A percentile compares a stretch with the other conserved stretches of the same genome.
Conservation (phyloP, 1,139 yeast species). For the Hansenula sp. region DNA sequence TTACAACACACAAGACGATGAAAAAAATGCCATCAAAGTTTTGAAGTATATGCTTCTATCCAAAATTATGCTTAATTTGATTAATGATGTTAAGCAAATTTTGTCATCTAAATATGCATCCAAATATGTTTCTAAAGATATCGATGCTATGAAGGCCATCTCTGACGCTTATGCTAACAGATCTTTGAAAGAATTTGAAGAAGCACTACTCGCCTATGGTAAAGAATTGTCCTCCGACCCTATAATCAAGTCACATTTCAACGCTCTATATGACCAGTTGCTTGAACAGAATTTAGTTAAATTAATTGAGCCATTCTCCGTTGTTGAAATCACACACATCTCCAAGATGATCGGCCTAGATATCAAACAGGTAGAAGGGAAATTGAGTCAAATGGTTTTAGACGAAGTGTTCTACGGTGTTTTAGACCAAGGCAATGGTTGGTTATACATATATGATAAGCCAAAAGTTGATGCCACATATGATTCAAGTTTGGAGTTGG, state of each 20-base stretch:
- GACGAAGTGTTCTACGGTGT: slow-evolving; percentile 95
- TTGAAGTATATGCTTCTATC: slow-evolving; percentile 90
- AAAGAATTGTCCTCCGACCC: slow-evolving; percentile 80
- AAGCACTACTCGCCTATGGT: slow-evolving; percentile 66
- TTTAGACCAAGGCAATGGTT: slow-evolving; percentile 96
- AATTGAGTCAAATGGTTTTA: slow-evolving; percentile 92
- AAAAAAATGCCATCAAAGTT: slow-evolving; percentile 67
- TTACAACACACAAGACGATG: slow-evolving; percentile 56
- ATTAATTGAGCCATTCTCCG: slow-evolving; percentile 92
- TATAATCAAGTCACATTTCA: slow-evolving; percentile 87
- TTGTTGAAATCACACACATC: slow-evolving; percentile 87
- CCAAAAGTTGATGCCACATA: slow-evolving; percentile 88
- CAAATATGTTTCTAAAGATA: slow-evolving; percentile 69
- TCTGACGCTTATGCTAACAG: slow-evolving; percentile 88
- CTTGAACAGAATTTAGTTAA: slow-evolving; percentile 91
- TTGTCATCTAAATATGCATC: slow-evolving; percentile 75
- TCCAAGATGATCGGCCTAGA: slow-evolving; percentile 88
- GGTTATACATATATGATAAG: slow-evolving; percentile 89
- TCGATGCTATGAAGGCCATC: slow-evolving; percentile 93
- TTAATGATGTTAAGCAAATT: slow-evolving; percentile 80
- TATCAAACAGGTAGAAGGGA: slow-evolving; percentile 87
- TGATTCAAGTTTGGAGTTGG: slow-evolving; percentile 81
- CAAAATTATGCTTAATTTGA: slow-evolving; percentile 86
- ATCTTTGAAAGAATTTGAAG: slow-evolving; percentile 87
- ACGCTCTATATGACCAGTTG: slow-evolving; percentile 87